Base-by-base conservation (phyloP, 441 rosid genomes). In the Gossypium schwendimanii region DNA sequence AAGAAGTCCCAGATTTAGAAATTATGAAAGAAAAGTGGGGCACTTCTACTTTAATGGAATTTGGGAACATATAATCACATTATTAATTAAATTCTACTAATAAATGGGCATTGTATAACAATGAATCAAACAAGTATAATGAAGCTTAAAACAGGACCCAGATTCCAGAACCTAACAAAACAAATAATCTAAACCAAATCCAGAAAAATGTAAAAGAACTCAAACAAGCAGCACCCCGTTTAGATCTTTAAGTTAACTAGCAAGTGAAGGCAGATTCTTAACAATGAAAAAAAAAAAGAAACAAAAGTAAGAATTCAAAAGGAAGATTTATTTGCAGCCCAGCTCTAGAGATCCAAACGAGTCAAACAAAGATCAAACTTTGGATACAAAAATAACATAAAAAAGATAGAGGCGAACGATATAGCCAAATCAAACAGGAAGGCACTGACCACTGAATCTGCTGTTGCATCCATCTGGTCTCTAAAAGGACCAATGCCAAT, bases 381-480 rank as follows among this genome's bases (percentile, higher is more conserved):
- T 8, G 49, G 47, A 33, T 3, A 36, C 61, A 21, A 11, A 57
- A 57, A 57, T 10, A 55, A 20, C 12, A 8, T 1, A 9, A 20
- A 17, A 12, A 59, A 26, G 1, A 26, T 0, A 14, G 5, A 15
- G 45, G 33, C 41, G 41, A 36, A 31, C 33, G 47, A 61, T 6
- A n/a, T 6, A 49, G 28, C 23, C 20, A 52, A 69, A 54, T 17
- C 18, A 55, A 54, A 28, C 39, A 14, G 28, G 3, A 69, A 11
- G 10, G 23, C 1, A 57, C 73, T 70, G 52, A 70, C 73, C 73
- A 58, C 73, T 36, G 73, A 14, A 55, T 70, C 73, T 11, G 73
- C 73, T 21, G 63, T 33, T 33, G 64, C 15, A 57, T 55, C 73
- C 64, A 70, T 70, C 21, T 44, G 54, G 63, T 14, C 64, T 33